Conservation (phyloP, 1,139 yeast genomes). For the Komagataea norvegica region DNA sequence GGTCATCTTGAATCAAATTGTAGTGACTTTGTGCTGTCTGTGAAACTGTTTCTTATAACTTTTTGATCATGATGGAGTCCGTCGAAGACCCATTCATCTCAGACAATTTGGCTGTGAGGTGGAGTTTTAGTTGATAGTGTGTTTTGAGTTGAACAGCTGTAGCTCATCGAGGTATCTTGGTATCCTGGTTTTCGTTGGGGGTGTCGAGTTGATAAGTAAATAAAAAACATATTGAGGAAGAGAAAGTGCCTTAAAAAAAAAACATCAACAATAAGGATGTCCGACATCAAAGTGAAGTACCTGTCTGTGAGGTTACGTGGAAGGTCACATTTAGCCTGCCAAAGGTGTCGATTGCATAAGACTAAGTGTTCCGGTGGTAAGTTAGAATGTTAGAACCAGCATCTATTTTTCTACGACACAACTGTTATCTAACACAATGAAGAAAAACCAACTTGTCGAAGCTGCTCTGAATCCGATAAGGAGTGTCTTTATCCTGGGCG, state of each 20-base stretch:
- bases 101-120: no score
- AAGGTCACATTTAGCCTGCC: constrained; percentile 31
- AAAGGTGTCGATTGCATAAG: constrained; percentile 38
- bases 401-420: constrained; percentile 18
- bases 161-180: no score
- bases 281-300: constrained; percentile 3
- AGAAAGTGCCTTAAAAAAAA: not conserved
- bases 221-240: no score
- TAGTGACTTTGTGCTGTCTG: no score
- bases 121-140: no score
- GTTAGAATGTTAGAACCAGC: constrained; percentile 27
- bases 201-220: no score
- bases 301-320: constrained; percentile 20
- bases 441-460: constrained; percentile 20
- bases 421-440: not conserved
- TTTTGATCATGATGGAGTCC: no score
- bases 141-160: no score
- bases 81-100: no score
- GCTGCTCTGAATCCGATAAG: constrained; percentile 24
- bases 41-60: no score
- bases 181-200: no score
- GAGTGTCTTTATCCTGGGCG: constrained; percentile 45
- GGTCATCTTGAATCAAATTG: no score
- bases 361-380: constrained; percentile 41
- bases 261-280: not conserved